Evolutionary conservation across 2,329 filamentous ascomycete species (phyloP).

Genomic region (Colletotrichum liriopes): DNA sequence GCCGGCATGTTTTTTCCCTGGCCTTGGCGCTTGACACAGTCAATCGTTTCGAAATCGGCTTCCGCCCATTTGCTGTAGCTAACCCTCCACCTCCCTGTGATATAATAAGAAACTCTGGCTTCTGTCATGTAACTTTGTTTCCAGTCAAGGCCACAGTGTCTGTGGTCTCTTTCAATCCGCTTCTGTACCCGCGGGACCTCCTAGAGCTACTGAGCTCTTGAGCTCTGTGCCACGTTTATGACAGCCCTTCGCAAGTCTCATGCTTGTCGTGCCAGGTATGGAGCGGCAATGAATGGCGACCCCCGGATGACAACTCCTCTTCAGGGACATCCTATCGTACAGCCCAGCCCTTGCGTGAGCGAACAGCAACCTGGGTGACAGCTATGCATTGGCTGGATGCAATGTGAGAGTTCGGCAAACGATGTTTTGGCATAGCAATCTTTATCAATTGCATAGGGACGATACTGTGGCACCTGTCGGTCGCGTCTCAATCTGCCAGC

Average conservation of each 20-base stretch:
- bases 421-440: background rate
- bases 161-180: background rate
- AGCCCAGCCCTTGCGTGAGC: constrained; percentile 21
- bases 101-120: constrained; percentile 22
- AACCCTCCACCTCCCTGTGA: background rate
- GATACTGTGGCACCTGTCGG: background rate
- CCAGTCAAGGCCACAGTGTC: background rate
- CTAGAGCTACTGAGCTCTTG: background rate
- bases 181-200: background rate
- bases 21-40: constrained; percentile 41
- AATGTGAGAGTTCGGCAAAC: background rate
- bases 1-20: constrained; percentile 8
- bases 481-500: background rate
- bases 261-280: background rate
- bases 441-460: background rate
- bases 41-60: constrained; percentile 35
- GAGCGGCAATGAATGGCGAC: background rate
- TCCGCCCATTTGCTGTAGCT: background rate
- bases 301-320: constrained; percentile 4
- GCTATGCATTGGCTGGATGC: background rate
- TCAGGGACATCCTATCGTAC: background rate
- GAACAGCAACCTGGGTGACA: background rate
- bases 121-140: background rate
- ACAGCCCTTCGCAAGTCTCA: constrained; percentile 10
- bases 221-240: background rate